Base-by-base conservation (phyloP, 2,329 filamentous ascomycete species). In the Paecilomyces fulvus region DNA sequence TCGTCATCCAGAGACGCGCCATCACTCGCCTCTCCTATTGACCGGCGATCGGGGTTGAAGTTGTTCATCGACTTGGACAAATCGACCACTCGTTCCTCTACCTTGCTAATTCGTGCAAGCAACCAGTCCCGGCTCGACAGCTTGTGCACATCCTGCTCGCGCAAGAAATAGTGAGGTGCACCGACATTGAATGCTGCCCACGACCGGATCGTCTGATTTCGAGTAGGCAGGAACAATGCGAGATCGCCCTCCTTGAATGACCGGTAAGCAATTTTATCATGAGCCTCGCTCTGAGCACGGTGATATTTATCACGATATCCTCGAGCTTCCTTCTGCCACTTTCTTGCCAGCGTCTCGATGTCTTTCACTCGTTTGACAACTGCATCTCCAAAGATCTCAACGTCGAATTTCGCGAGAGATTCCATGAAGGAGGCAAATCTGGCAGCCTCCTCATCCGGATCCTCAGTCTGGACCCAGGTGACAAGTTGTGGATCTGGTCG, bases 181-280 rank as follows among this genome's bases (percentile, higher is more conserved):
- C 92, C 92, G 30, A 99, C 89, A 66, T 99, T 99, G 80, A 99
- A 99, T 0, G 94, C 94, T 4, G 94, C 94, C 94, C 94, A 99
- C 0, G 94, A 92, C 14, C 92, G 88, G 3, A 91, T 94, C 37
- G 89, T 89, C 73, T 97, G 92, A 69, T 96, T 97, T 33, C 92
- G 83, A 0, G 94, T 99, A 0, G 94, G 94, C 46, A 99, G 76
- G 76, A 99, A 99, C 1, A 99, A 75, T 11, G 92, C 94, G 12
- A 99, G 80, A 67, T 99, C 94, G 7, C 94, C 92, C 72, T 96
- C 92, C 68, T 96, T 97, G 78, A 99, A 99, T 53, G 92, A 87
- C 59, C 88, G 87, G 70, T 94, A 96, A 1, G 94, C 92, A 67
- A 99, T 96, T 77, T 97, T 97, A 63, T 96, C 90, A 65, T 96